A percentile compares a stretch with the other conserved stretches of the same genome.
phyloP scores from a whole-genome alignment of 768 basidiomycete species.

The Lentinula edodes region DNA sequence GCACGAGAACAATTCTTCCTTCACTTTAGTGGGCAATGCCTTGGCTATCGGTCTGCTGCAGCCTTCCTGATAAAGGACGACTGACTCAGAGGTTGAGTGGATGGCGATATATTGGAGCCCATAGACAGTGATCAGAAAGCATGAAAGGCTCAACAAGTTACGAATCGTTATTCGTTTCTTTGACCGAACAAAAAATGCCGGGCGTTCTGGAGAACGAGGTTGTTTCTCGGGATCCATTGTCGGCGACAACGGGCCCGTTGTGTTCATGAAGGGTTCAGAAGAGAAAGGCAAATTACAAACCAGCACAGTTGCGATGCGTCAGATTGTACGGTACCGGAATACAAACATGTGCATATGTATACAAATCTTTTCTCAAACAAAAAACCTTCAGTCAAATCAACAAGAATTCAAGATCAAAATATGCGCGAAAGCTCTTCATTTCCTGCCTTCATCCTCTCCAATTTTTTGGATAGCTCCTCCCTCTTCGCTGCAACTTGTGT shows the following conservation, averaged over 20 bases:
- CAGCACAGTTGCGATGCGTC: too few relatives aligned
- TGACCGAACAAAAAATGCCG: too few relatives aligned
- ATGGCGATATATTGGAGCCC: neutral
- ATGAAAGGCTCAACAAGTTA: neutral
- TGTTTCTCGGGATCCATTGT: neutral
- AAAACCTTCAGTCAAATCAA: neutral
- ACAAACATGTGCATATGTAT: too few relatives aligned
- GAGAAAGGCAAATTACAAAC: too few relatives aligned
- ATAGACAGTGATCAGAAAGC: neutral
- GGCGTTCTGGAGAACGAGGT: neutral
- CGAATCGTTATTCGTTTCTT: neutral
- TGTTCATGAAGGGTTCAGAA: neutral
- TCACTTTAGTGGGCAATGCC: neutral
- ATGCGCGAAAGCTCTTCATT: constrained; percentile 31
- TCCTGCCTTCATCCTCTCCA: constrained; percentile 44
- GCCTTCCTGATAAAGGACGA: neutral
- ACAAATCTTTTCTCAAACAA: too few relatives aligned
- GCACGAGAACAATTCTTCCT: constrained; percentile 1
- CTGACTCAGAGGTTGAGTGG: neutral
- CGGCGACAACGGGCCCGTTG: neutral
- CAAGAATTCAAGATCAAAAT: neutral
- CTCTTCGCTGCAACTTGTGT: constrained; percentile 36
- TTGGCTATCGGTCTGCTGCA: neutral
- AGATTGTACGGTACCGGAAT: too few relatives aligned
- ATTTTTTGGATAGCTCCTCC: constrained; percentile 43